A percentile compares a stretch with the other conserved stretches of the same genome.
Conservation (phyloP, 129 eudicot species). For the Flaveria ramosissima region DNA sequence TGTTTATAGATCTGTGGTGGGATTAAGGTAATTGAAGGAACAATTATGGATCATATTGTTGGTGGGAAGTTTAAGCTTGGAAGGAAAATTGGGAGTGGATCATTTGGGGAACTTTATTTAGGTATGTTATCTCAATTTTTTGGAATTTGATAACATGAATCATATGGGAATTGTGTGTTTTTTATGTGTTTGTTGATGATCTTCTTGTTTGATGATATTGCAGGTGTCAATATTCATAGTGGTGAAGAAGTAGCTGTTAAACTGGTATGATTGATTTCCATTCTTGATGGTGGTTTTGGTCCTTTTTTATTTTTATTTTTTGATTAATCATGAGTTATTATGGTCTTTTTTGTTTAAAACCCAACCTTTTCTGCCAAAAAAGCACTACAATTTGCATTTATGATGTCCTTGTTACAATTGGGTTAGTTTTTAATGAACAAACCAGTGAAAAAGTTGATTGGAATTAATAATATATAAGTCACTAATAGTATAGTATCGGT, state of each 20-base stretch:
- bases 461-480: background rate
- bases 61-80: slow-evolving; percentile 99
- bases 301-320: background rate
- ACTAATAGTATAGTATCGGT: background rate
- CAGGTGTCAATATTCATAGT: slow-evolving; percentile 89
- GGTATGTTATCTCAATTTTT: slow-evolving; percentile 44
- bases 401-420: slow-evolving; percentile 16
- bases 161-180: background rate
- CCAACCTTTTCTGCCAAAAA: background rate
- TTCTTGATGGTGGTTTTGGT: slow-evolving; percentile 15
- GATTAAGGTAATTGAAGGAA: slow-evolving; percentile 27
- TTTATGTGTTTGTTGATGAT: slow-evolving; percentile 15
- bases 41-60: slow-evolving; percentile 81
- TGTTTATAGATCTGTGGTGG: slow-evolving; percentile 37
- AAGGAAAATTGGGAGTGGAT: slow-evolving; percentile 98
- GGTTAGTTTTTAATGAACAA: slow-evolving; percentile 11
- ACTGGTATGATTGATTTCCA: slow-evolving; percentile 59
- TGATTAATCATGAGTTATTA: slow-evolving; percentile 12
- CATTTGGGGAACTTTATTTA: slow-evolving; percentile 97
- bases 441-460: background rate
- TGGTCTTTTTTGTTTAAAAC: background rate
- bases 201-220: slow-evolving; percentile 24
- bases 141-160: slow-evolving; percentile 9
- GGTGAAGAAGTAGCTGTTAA: slow-evolving; percentile 98
- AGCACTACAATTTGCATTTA: slow-evolving; percentile 16